These are phyloP conservation scores for Ceratocystis lukuohia DNA, from an alignment of 2,329 filamentous ascomycete genomes.

Conservation along the genomic window DNA sequence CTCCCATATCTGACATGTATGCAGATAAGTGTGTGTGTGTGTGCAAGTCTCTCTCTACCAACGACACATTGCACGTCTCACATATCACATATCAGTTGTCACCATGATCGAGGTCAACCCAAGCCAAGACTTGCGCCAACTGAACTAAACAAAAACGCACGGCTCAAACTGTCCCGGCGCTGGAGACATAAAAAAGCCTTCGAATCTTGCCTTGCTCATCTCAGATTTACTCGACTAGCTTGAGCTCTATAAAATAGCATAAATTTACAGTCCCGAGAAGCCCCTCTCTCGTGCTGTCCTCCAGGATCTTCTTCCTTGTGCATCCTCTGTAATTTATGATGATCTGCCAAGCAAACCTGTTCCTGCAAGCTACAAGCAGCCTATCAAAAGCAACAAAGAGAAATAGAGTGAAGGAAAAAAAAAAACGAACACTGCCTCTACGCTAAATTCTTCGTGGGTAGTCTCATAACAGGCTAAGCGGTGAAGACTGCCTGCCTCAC, in stretches of 20 bases:
- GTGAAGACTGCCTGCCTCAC: not conserved
- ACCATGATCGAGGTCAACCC: too few species aligned
- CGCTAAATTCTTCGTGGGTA: not conserved
- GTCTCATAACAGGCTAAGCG: not conserved
- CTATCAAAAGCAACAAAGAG: not conserved
- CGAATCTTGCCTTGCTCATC: not conserved
- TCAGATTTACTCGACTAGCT: not conserved
- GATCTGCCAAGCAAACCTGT: not conserved
- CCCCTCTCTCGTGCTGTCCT: not conserved
- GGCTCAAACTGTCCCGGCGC: conserved; percentile 2
- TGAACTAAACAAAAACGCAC: not conserved
- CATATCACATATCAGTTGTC: not conserved
- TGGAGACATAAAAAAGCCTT: not conserved
- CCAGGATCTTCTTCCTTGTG: not conserved
- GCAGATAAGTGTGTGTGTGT: too few species aligned
- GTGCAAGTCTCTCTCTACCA: too few species aligned
- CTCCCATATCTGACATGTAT: not conserved
- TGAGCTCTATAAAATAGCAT: too few species aligned
- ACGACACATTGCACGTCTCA: too few species aligned
- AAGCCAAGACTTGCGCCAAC: not conserved
- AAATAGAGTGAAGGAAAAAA: not conserved
- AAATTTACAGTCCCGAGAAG: too few species aligned
- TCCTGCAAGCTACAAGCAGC: not conserved
- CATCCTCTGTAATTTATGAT: not conserved
- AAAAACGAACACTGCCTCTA: not conserved